Base-by-base conservation (phyloP, 1,139 yeast species). In the Geotrichum restrictum region DNA sequence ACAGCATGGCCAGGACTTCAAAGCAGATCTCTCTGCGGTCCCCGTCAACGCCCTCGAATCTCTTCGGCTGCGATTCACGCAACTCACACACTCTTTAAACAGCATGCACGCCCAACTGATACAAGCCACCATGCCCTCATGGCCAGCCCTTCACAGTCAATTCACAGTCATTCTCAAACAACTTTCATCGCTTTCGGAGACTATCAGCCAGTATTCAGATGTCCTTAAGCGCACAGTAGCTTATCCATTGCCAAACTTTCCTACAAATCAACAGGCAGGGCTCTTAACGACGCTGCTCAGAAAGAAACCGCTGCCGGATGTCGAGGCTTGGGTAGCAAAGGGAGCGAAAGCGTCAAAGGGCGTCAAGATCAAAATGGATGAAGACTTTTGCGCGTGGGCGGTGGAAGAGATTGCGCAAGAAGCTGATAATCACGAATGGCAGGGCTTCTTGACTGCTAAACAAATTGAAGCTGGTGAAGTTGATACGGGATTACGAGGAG, bases 221-320 rank as follows among this genome's bases (percentile, higher is more conserved):
- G 67, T 78, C 0, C 72, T 93, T 24, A 77, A 77, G 45, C 71
- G 79, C 13, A 82, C 95, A 1, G 88, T 86, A 48, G 91, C 83
- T 2, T 91, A 81, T 63, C 98, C 98, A 1, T 72, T 88, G 45
- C 86, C 93, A 0, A 77, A 77, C 27, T 93, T 91, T 65, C 97
- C 97, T 2, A 81, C 95, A 0, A 78, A 88, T 1, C 85, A 87
- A 42, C 93, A 88, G 57, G 91, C 86, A 63, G 88, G 88, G 1
- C 73, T 91, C 47, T 72, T 91, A 52, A 85, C 95, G 0, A 88
- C 97, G 0, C 73, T 93, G 57, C 70, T 93, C 56, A 76, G 98
- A 54, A 93, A 89, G 67, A 91, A 91, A 66, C 83, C 86, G 48
- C 73, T 87, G 13, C 98, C 98, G 0, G 97, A 89, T 60, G 95